Conservation (phyloP, 768 basidiomycete species). For the Pulveroboletus sp. region DNA sequence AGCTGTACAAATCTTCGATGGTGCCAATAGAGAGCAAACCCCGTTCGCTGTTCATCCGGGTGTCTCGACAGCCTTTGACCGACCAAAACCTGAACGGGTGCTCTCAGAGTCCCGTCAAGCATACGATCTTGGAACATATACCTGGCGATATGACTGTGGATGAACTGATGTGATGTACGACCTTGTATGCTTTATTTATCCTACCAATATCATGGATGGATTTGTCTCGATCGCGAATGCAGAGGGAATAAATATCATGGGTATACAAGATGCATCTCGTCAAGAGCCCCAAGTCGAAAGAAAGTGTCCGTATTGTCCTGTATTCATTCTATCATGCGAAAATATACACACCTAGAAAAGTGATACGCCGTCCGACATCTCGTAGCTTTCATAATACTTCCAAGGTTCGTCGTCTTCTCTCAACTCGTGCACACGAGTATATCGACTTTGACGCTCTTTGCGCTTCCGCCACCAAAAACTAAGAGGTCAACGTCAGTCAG, state of each 20-base stretch:
- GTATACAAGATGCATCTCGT: neutral
- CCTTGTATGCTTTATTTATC: slow-evolving; percentile 14
- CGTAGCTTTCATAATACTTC: slow-evolving; percentile 24
- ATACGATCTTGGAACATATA: slow-evolving; percentile 30
- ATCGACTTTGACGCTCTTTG: slow-evolving; percentile 16
- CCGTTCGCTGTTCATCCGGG: slow-evolving; percentile 45
- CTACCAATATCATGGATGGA: slow-evolving; percentile 1
- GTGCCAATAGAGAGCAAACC: slow-evolving; percentile 50
- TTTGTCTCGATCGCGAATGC: too few species aligned
- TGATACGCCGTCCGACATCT: slow-evolving; percentile 12
- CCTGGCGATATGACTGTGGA: slow-evolving; percentile 53
- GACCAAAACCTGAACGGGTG: slow-evolving; percentile 39
- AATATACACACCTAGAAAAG: neutral
- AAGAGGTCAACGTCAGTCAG: neutral
- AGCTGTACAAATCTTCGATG: slow-evolving; percentile 58
- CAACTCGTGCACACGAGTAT: slow-evolving; percentile 25
- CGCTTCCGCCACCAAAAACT: slow-evolving; percentile 32
- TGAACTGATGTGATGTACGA: slow-evolving; percentile 35
- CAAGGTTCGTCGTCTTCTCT: slow-evolving; percentile 32
- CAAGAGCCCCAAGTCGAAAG: neutral
- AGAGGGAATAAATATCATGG: too few species aligned
- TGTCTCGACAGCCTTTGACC: slow-evolving; percentile 47
- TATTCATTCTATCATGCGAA: too few species aligned
- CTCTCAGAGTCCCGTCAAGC: slow-evolving; percentile 14
- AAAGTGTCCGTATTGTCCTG: too few species aligned